Base-by-base conservation (phyloP, 2,329 filamentous ascomycete genomes). In the Trichophyton mentagrophytes region DNA sequence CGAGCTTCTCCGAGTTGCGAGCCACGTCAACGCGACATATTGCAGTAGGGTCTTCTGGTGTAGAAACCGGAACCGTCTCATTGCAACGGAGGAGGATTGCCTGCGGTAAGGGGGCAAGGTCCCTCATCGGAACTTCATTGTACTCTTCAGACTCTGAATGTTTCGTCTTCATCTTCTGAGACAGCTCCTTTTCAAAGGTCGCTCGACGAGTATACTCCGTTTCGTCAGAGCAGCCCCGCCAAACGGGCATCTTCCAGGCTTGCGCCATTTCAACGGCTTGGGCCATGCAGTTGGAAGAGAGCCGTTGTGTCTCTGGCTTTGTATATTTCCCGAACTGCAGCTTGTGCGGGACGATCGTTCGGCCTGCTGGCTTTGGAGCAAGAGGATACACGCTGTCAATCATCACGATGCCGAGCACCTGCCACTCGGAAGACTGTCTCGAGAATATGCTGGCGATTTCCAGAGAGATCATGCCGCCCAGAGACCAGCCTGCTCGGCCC, bases 331-430 rank as follows among this genome's bases (percentile, higher is more conserved):
- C 44, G 33, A 62, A 65, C 8, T 62, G 42, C 25, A 61, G 30
- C 51, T 64, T 58, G 20, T 59, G 46, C 3, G 61, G 56, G 17
- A 62, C 59, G 2, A 64, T 27, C 20, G 59, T 58, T n/a, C 40
- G 44, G n/a, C 25, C 15, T 4, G n/a, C 38, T 25, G 57, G 38
- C 7, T 17, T 53, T 6, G 44, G 27, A 13, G 44, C 40, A 2
- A 47, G 57, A 8, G 65, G 62, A 36, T 64, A 64, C 17, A 66
- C 61, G 49, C 62, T 66, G 42, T 67, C 65, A 15, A 67, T 57
- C 65, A 67, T 67, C 15, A 66, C 61, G 27, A 67, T 64, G 13
- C 65, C 65, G 2, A 65, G 22, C 36, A 67, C 59, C 17, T 51
- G 49, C 15, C 64, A 49, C 33, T 59, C 44, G 3, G 63, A 62